Base-by-base conservation (phyloP, 352 stramenopile genomes). In the Phytophthora pini region DNA sequence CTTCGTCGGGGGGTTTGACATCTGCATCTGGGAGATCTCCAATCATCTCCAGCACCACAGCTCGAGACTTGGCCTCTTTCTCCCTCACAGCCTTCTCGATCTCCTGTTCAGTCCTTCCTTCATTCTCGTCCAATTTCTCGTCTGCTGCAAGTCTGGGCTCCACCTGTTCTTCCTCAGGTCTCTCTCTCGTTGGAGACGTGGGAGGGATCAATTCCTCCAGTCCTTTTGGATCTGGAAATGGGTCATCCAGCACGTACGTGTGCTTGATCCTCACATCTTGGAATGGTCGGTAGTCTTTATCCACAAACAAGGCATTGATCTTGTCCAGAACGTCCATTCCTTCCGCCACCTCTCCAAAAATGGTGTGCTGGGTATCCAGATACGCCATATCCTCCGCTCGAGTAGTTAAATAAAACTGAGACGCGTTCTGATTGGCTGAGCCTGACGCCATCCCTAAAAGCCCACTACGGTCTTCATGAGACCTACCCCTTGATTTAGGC, bases 41-140 rank as follows among this genome's bases (percentile, higher is more conserved):
- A 40, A 99, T 94, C 95, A 99, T 99, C 77, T 99, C 98, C 15
- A 99, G 82, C 47, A 99, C 96, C 15, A 99, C 96, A 0, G 97
- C 97, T 27, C 96, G 87, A 27, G 89, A 98, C 59, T 98, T 96
- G 51, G 97, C 96, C 61, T 99, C 94, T 57, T 97, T 96, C 65
- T 97, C 83, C 6, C 79, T 68, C 53, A 93, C 71, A 38, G 93
- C 86, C 68, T 97, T 82, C 58, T 98, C 85, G 39, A 98, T 88
- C 74, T 98, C 86, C 66, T 97, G 82, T 48, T 95, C 88, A 4
- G 88, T 89, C 54, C 82, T 80, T 5, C 77, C 84, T 56, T 87
- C 83, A 47, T 88, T 54, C 9, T 92, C 72, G 67, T 96, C 81
- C 29, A 97, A 72, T 27, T 79, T 75, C 46, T 99, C 93, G 56